Evolutionary conservation across 1,284 basidiomycete genomes (phyloP).

Genomic region (Marasmius tenuissimus): DNA sequence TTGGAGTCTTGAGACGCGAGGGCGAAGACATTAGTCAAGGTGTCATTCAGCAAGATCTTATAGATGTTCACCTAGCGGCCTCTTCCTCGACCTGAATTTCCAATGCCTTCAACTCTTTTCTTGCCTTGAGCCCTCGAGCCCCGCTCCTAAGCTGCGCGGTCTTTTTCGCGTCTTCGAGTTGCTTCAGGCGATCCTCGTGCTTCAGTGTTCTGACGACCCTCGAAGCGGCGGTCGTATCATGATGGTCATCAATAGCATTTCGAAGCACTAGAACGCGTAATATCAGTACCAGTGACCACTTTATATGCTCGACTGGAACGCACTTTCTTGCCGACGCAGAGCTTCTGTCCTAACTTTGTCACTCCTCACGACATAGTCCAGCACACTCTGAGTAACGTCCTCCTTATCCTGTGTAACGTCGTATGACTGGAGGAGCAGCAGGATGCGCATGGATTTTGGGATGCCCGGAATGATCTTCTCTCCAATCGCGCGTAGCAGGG

Average conservation of each 20-base stretch:
- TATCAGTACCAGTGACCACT: not conserved
- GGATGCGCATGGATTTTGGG: slow-evolving; percentile 47
- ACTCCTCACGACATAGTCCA: slow-evolving; percentile 33
- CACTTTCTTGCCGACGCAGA: slow-evolving; percentile 3
- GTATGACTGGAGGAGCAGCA: slow-evolving; percentile 51
- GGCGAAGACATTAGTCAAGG: not conserved
- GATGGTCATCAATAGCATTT: slow-evolving; percentile 7
- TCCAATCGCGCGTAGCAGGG: slow-evolving; percentile 36
- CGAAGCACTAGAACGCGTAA: slow-evolving; percentile 2
- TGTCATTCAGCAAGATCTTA: not conserved
- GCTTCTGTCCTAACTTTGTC: slow-evolving; percentile 20
- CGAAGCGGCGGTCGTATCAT: slow-evolving; percentile 26
- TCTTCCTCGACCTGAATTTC: slow-evolving; percentile 37
- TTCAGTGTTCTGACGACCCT: slow-evolving; percentile 22
- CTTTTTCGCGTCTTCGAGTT: slow-evolving; percentile 49
- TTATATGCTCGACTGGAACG: not conserved
- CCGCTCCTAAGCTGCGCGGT: slow-evolving; percentile 60
- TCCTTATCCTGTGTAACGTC: slow-evolving; percentile 29
- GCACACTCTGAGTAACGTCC: slow-evolving; percentile 19
- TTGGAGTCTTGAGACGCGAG: not conserved
- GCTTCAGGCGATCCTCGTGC: slow-evolving; percentile 30
- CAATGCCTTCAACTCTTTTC: slow-evolving; percentile 72
- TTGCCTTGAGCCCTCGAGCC: slow-evolving; percentile 73
- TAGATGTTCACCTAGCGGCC: not conserved
- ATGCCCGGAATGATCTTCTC: slow-evolving; percentile 52